Conservation (phyloP, 257 asterid species). For the Fraxinus pennsylvanica region DNA sequence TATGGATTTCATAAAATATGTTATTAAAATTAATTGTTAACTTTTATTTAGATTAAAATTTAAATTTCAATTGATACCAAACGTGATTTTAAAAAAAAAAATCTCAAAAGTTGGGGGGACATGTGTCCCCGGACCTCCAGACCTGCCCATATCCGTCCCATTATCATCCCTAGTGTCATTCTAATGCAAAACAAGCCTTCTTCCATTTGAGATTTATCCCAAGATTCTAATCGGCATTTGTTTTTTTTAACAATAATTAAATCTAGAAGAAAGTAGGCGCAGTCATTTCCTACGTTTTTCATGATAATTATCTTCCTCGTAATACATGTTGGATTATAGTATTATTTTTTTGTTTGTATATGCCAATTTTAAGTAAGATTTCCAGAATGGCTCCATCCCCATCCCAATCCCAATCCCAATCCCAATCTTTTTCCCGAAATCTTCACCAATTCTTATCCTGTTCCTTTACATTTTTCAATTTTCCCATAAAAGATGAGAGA, state of each 20-base stretch:
- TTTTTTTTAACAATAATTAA: too few relatives aligned
- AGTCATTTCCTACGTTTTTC: not conserved
- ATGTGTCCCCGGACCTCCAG: too few relatives aligned
- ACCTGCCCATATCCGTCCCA: too few relatives aligned
- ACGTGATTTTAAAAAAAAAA: too few relatives aligned
- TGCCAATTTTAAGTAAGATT: not conserved
- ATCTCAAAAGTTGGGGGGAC: too few relatives aligned
- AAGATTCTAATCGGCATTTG: not conserved
- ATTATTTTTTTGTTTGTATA: not conserved
- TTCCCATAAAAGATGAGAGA: constrained; percentile 26
- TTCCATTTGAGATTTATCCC: constrained; percentile 92
- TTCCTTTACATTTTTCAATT: constrained; percentile 6
- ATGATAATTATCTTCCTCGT: not conserved
- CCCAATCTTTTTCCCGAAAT: constrained; percentile 2
- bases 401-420: not conserved
- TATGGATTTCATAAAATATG: too few relatives aligned
- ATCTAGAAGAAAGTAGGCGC: too few relatives aligned
- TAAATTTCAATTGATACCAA: too few relatives aligned
- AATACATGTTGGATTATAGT: too few relatives aligned
- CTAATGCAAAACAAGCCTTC: constrained; percentile 93
- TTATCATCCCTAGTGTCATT: too few relatives aligned
- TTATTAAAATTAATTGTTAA: too few relatives aligned
- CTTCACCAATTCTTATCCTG: not conserved
- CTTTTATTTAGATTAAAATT: too few relatives aligned
- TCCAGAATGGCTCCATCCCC: not conserved